A percentile compares a stretch with the other conserved stretches of the same genome.
Evolutionary conservation across 306 rosid genomes (phyloP).

Genomic region (Echinosophora koreensis): DNA sequence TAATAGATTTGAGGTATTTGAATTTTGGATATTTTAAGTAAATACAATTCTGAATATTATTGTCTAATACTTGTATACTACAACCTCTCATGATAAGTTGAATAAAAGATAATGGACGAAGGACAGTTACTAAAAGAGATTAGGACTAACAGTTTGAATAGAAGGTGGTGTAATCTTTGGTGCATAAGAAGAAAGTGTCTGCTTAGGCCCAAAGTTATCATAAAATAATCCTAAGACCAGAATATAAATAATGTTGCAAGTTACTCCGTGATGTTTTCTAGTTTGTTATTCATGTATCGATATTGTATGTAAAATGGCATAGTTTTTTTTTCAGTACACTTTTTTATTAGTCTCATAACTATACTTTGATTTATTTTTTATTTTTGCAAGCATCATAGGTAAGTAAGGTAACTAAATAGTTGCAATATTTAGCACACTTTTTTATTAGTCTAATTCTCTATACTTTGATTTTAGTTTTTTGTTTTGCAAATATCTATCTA

Average conservation of each 20-base stretch:
- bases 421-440: slow-evolving; percentile 17
- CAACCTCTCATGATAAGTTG: slow-evolving; percentile 7
- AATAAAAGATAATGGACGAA: slow-evolving; percentile 34
- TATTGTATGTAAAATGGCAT: too few relatives aligned
- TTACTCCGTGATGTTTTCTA: slow-evolving; percentile 3
- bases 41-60: slow-evolving; percentile 22
- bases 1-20: slow-evolving; percentile 22
- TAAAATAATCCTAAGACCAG: slow-evolving; percentile 15
- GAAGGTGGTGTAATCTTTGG: slow-evolving; percentile 12
- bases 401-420: slow-evolving; percentile 8
- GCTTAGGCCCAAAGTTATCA: slow-evolving; percentile 1
- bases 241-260: not conserved
- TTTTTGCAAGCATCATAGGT: too few relatives aligned
- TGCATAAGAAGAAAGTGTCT: slow-evolving; percentile 13
- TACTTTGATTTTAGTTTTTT: not conserved
- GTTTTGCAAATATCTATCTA: not conserved
- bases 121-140: slow-evolving; percentile 25
- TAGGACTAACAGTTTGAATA: slow-evolving; percentile 20
- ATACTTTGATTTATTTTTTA: too few relatives aligned
- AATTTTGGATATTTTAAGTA: slow-evolving; percentile 25
- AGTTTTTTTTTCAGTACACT: too few relatives aligned
- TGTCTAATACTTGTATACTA: slow-evolving; percentile 3
- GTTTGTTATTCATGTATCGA: slow-evolving; percentile 9
- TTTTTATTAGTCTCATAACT: too few relatives aligned
- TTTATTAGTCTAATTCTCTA: slow-evolving; percentile 18